A percentile compares a stretch with the other conserved stretches of the same genome.
Evolutionary conservation across 176 grass and related monocot genomes (phyloP).

Genomic region (Oryza glaberrima): DNA sequence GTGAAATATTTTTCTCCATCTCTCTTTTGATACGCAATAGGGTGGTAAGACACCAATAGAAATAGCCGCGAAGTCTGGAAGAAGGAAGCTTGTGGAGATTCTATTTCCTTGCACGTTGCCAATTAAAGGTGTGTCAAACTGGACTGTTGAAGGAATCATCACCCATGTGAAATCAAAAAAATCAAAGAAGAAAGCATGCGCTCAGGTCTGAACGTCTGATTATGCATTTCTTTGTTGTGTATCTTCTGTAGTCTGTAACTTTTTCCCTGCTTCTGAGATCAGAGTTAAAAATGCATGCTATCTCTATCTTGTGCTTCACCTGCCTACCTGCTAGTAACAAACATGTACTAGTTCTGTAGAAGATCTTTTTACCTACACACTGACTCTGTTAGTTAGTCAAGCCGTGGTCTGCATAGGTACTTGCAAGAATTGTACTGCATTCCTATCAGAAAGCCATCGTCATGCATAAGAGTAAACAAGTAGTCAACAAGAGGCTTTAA

Average conservation of each 20-base stretch:
- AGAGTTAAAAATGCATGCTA: neutral
- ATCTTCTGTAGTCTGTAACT: too few relatives aligned
- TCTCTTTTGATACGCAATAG: constrained; percentile 7
- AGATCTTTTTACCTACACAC: neutral
- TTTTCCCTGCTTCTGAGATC: neutral
- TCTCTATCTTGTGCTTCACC: neutral
- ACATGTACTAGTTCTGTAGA: neutral
- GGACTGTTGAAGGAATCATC: constrained; percentile 52
- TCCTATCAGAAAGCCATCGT: too few relatives aligned
- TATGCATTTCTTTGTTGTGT: neutral
- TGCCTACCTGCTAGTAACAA: neutral
- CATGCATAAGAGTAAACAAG: too few relatives aligned
- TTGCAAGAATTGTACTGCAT: too few relatives aligned
- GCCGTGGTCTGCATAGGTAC: too few relatives aligned
- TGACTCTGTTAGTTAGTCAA: neutral
- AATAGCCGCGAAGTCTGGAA: constrained; percentile 41
- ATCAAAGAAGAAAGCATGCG: constrained; percentile 1
- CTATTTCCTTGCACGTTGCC: constrained; percentile 44
- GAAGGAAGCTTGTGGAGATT: constrained; percentile 39
- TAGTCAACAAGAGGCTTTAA: too few relatives aligned
- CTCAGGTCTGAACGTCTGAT: neutral
- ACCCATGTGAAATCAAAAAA: constrained; percentile 25
- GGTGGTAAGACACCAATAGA: constrained; percentile 28
- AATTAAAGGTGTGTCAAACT: constrained; percentile 34
- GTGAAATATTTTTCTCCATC: neutral